A percentile compares a stretch with the other conserved stretches of the same genome.
Evolutionary conservation across 306 rosid genomes (phyloP).

Genomic region (Corylus avellana): DNA sequence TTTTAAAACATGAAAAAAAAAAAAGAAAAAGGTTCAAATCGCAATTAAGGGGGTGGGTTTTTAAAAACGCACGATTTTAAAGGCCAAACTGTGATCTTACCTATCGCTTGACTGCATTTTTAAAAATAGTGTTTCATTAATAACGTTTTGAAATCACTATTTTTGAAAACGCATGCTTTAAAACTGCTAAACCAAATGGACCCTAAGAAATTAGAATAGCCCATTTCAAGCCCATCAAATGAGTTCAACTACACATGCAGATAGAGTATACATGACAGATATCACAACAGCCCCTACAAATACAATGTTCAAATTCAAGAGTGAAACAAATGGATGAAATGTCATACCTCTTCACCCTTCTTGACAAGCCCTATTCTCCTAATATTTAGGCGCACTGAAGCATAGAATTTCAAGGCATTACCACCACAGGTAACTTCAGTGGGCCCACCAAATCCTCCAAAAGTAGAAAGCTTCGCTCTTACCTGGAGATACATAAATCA

Average conservation of each 20-base stretch:
- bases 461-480: slow-evolving; percentile 78
- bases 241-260: neutral
- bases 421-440: slow-evolving; percentile 92
- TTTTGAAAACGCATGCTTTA: too few species aligned
- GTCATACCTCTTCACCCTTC: slow-evolving; percentile 88
- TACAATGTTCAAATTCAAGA: neutral
- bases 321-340: neutral
- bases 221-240: neutral
- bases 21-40: too few species aligned
- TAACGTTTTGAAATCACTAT: too few species aligned
- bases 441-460: slow-evolving; percentile 91
- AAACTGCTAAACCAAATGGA: too few species aligned
- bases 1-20: too few species aligned
- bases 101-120: too few species aligned
- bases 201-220: neutral
- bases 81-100: too few species aligned
- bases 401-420: slow-evolving; percentile 88
- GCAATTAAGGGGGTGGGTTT: too few species aligned
- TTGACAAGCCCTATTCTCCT: slow-evolving; percentile 64
- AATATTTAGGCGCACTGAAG: slow-evolving; percentile 82
- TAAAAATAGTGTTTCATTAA: too few species aligned
- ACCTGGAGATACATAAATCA: slow-evolving; percentile 48
- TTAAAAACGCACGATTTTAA: too few species aligned
- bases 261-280: neutral
- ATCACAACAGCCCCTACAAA: neutral